Evolutionary conservation across 2,329 filamentous ascomycete species (phyloP), one percentile per base, ranked within the genome.

Genomic region (Gliomastix tumulicola): DNA sequence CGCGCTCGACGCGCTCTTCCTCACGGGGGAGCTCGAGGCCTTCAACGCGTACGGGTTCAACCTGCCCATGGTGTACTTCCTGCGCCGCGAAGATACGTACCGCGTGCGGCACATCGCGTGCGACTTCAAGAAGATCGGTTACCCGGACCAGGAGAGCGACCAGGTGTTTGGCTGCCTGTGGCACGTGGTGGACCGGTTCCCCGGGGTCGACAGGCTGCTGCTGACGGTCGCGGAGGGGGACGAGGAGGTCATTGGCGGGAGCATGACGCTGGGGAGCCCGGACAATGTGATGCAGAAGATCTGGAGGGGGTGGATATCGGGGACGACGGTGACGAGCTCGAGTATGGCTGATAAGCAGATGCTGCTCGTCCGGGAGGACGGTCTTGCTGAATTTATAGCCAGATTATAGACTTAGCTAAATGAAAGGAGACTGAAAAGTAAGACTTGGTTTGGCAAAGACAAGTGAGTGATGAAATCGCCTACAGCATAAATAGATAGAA

Each of bases 61-160:
- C 54, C 55, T 56, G 35, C 66, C 69, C 19, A 65, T 70, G 64
- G 59, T 64, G 32, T 69, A 71, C 46, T 72, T 71, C 46, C 42
- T 72, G 16, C 48, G 52, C 13, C 48, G 50, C n/a, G 54, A 60
- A 38, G 68, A 71, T 47, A 60, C 65, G 21, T 43, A 43, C 12
- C 61, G 66, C 20, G 67, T 72, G 35, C 51, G 57, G 18, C 58
- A 63, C 43, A 54, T 69, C 7, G 68, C 63, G 6, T 60, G 65
- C 39, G 55, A 62, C 2, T 67, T 69, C 37, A 49, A 55, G 21
- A 66, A 68, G 46, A 54, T 72, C 39, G 56, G 59, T 18, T 63
- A 66, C 39, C 61, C 62, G 34, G 54, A 60, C 33, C 54, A 61
- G 34, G 62, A 60, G 42, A 53, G 55, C 8, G 66, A 68, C 41